Evolutionary conservation across 495 filamentous ascomycete genomes (phyloP), one percentile per base, ranked within the genome.

Genomic region (Parachaetomium inaequale): DNA sequence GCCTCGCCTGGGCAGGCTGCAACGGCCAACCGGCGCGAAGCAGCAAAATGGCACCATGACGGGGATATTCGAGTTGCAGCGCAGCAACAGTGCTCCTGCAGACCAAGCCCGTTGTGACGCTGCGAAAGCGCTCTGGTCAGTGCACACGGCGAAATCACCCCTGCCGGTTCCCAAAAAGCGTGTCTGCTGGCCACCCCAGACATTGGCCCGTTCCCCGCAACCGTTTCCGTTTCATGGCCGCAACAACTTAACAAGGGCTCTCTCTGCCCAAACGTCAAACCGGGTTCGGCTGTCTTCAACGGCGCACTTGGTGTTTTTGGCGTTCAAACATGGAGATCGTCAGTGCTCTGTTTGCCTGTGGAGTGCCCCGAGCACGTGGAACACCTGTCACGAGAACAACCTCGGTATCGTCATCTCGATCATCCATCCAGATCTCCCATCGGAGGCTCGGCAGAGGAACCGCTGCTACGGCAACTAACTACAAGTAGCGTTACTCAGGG

Each of bases 1-100:
- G 12, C 51, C 28, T 46, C 29, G 29, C 36, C 36, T 55, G 34
- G 53, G 43, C 56, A 59, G 29, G 17, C 28, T 59, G 56, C 56
- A 49, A 38, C 45, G 5, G 12, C 17, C 21, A 2, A 17, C 31
- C 8, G 14, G 26, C 21, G 29, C 10, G 38, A 36, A 34, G 42
- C n/a, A 31, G 7, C 10, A 38, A 11, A 29, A 51, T 59, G 57
- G 46, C 57, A 42, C 57, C 46, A 26, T 28, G 19, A 28, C 43
- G 29, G 46, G 43, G 57, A 8, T 40, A 12, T 42, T 29, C n/a
- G 17, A 51, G 57, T 49, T 38, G 43, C 46, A 40, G 56, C n/a
- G 43, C 56, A 36, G 55, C 55, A 49, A 11, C 17, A 36, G 15
- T 26, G 53, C 53, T 42, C n/a, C 53, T 23, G 53, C 53, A 51